phyloP scores from a whole-genome alignment of 139 green algal species.

The Dunaliella primolecta region DNA sequence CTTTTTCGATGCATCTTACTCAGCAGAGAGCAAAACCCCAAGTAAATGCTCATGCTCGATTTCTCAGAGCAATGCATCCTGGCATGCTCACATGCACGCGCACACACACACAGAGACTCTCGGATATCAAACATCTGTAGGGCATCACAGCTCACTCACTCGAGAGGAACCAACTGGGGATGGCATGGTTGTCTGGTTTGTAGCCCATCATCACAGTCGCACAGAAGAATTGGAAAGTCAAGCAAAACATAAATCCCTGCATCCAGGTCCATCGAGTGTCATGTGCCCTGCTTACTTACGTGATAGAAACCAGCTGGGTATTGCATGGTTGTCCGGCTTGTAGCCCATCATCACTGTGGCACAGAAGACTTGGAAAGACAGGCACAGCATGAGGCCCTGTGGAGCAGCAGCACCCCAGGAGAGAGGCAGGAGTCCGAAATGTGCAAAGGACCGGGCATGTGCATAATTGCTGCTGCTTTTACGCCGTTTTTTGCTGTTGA shows the following conservation, averaged over 20 bases:
- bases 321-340: conserved; percentile 17
- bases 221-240: conserved; percentile 49
- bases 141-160: conserved; percentile 16
- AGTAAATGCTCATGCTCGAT: too few species aligned
- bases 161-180: conserved; percentile 44
- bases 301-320: conserved; percentile 43
- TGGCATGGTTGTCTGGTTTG: conserved; percentile 17
- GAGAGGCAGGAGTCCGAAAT: background rate
- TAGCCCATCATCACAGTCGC: conserved; percentile 39
- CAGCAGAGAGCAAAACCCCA: too few species aligned
- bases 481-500: too few species aligned
- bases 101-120: too few species aligned
- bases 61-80: too few species aligned
- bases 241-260: conserved; percentile 43
- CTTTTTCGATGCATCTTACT: too few species aligned
- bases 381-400: conserved; percentile 45
- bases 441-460: too few species aligned
- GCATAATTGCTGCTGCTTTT: too few species aligned
- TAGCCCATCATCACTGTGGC: conserved; percentile 39
- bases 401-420: background rate
- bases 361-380: conserved; percentile 46
- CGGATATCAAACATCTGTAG: too few species aligned
- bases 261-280: background rate
- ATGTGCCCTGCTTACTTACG: conserved; percentile 2
- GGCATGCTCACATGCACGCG: too few species aligned